phyloP scores from a whole-genome alignment of 306 rosid species.

The Lablab purpureus region DNA sequence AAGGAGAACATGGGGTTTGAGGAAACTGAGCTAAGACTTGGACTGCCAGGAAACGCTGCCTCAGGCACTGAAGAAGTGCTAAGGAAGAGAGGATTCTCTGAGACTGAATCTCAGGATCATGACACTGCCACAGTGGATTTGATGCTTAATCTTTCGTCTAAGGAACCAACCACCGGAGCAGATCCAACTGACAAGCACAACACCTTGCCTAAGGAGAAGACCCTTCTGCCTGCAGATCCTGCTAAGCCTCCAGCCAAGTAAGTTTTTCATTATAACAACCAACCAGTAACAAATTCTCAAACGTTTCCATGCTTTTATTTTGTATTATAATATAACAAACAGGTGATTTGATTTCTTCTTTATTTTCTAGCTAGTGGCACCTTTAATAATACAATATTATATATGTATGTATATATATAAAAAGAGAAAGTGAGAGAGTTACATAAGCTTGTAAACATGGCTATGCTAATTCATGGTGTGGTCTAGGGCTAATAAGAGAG shows the following conservation, averaged over 20 bases:
- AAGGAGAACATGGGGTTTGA: conserved; percentile 56
- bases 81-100: conserved; percentile 70
- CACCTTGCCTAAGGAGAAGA: conserved; percentile 54
- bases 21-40: conserved; percentile 84
- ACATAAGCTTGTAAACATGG: background rate
- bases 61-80: conserved; percentile 41
- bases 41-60: conserved; percentile 59
- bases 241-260: conserved; percentile 89
- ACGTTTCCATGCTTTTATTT: background rate
- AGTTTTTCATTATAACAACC: conserved; percentile 4
- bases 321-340: background rate
- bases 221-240: conserved; percentile 69
- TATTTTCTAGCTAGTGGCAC: background rate
- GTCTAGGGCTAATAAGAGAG: conserved; percentile 10
- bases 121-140: conserved; percentile 51
- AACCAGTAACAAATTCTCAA: background rate
- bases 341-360: background rate
- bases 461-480: background rate
- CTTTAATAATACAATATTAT: background rate
- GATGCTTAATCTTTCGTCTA: conserved; percentile 68
- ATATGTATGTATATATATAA: background rate
- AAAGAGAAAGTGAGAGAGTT: background rate
- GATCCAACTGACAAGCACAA: conserved; percentile 50
- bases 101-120: conserved; percentile 47
- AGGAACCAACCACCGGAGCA: conserved; percentile 42